Conservation (phyloP, 192 early-diverging fungal species). For the Coemansia sp. region DNA sequence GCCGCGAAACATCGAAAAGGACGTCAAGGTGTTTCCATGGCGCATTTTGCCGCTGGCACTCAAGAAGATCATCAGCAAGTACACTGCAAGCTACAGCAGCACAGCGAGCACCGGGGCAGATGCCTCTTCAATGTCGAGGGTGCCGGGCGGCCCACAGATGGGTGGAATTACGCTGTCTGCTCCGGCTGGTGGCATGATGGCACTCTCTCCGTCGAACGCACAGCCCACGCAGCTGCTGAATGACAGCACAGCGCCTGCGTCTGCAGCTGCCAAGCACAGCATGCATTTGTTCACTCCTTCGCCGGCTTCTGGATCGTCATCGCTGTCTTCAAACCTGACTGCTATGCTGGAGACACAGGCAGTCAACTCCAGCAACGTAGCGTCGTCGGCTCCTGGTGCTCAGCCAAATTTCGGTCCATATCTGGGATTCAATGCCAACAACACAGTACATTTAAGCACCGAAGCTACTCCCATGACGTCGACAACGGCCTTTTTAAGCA, state of each 20-base stretch:
- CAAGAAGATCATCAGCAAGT: conserved; percentile 78
- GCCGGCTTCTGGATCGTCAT: conserved; percentile 9
- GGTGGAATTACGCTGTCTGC: conserved; percentile 22
- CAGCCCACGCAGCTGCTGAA: conserved; percentile 8
- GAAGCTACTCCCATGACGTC: too few species aligned
- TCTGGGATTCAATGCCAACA: background rate
- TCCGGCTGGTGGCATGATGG: conserved; percentile 27
- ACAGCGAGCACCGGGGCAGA: conserved; percentile 29
- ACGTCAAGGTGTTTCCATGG: conserved; percentile 86
- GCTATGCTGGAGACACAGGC: conserved; percentile 18
- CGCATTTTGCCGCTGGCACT: conserved; percentile 64
- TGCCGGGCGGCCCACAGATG: conserved; percentile 20
- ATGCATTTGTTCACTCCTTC: conserved; percentile 5
- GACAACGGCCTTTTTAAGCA: background rate
- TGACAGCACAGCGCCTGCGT: conserved; percentile 24
- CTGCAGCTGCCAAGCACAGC: background rate
- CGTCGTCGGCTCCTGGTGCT: too few species aligned
- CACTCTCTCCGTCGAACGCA: conserved; percentile 14
- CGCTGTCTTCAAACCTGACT: conserved; percentile 14
- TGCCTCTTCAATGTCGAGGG: conserved; percentile 15
- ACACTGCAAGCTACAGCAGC: conserved; percentile 54
- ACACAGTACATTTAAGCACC: too few species aligned
- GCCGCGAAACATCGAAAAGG: conserved; percentile 85
- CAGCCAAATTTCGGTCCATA: conserved; percentile 2
- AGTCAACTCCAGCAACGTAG: background rate